Percentiles rank a stretch among this genome's conserved stretches.
Evolutionary conservation across 2,329 filamentous ascomycete species (phyloP).

Genomic region (Tricladium varicosporioides): DNA sequence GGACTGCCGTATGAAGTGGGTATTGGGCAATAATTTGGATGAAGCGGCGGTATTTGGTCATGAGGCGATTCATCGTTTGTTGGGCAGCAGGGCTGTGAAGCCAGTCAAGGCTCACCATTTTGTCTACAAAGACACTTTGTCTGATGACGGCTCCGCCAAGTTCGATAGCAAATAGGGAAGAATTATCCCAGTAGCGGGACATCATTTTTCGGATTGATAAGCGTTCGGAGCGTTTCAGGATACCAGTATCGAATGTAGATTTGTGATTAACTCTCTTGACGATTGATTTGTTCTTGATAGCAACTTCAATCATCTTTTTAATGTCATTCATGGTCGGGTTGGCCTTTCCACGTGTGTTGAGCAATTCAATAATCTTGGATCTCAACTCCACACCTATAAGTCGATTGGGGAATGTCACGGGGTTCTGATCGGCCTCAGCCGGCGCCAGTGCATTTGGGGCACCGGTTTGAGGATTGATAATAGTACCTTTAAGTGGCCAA

Average conservation of each 20-base stretch:
- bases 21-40: conserved; percentile 54
- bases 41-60: conserved; percentile 66
- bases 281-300: conserved; percentile 38
- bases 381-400: conserved; percentile 50
- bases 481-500: conserved; percentile 65
- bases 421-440: conserved; percentile 12
- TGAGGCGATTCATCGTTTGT: conserved; percentile 62
- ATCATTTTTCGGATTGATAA: conserved; percentile 64
- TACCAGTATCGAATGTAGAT: conserved; percentile 21
- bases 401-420: conserved; percentile 55
- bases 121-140: conserved; percentile 64
- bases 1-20: conserved; percentile 53
- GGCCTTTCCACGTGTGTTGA: conserved; percentile 28
- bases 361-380: conserved; percentile 40
- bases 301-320: conserved; percentile 47
- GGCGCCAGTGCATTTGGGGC: conserved; percentile 40
- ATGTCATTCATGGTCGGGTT: conserved; percentile 49
- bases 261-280: conserved; percentile 43
- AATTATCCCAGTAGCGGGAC: conserved; percentile 68
- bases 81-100: conserved; percentile 65
- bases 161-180: conserved; percentile 62
- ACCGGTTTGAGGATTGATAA: conserved; percentile 55
- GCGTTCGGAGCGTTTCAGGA: conserved; percentile 32
- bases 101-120: conserved; percentile 79
- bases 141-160: conserved; percentile 63